Base-by-base conservation (phyloP, 2,329 filamentous ascomycete genomes). In the Fusarium albidum region DNA sequence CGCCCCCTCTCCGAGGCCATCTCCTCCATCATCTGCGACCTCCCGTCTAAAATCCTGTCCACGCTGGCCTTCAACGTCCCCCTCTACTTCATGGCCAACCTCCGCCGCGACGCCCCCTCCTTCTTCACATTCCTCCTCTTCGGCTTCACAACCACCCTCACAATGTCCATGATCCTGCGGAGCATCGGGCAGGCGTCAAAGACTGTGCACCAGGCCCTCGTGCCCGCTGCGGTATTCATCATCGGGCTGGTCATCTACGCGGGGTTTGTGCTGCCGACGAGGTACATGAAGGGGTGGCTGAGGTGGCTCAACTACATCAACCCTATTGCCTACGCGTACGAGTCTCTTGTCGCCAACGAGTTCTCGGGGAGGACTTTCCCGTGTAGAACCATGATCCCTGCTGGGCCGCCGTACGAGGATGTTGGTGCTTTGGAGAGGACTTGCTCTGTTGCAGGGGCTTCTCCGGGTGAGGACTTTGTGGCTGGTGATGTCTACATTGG, bases 241-340 rank as follows among this genome's bases (percentile, higher is more conserved):
- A 66, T 84, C 13, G 78, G 77, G 5, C 68, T 86, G 5, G 73
- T 85, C 26, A 85, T 85, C 63, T 80, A 77, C n/a, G 77, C 66
- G 0, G 66, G 65, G 1, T 68, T 68, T 1, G 65, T 63, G 0
- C 67, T 68, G 10, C 65, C 66, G 5, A 66, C 64, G 1, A 46
- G 55, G 8, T 68, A 68, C 17, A 67, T 68, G 64, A 60, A 56
- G 3, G 66, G 66, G 0, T 68, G 66, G 66, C 63, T 60, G 0
- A 75, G 82, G 25, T 89, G 86, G 86, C 86, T 89, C 61, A 84
- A 82, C 52, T 87, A 86, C 59, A 75, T 88, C 39, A 82, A 88
- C 49, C 84, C 85, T 5, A 76, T 89, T 9, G 81, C 80, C 2
- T 89, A 88, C 57, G 83, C 65, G 0, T 68, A 68, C 12, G 67